Evolutionary conservation across 2,329 filamentous ascomycete genomes (phyloP), one percentile per base, ranked within the genome.

Genomic region (Torrubiella hemipterigena): DNA sequence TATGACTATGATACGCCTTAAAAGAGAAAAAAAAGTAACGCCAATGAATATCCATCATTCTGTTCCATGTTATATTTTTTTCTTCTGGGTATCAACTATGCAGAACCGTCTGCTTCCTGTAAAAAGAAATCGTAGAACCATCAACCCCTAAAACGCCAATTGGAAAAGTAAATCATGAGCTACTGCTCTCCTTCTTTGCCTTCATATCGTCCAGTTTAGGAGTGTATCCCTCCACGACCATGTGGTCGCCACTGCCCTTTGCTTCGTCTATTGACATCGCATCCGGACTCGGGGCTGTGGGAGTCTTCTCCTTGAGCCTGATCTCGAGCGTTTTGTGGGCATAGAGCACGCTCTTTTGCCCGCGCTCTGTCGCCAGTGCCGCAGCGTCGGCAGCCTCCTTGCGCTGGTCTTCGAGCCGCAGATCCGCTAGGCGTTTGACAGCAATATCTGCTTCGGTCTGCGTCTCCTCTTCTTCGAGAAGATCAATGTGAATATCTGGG

Each of bases 381-480:
- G 52, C 52, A 2, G 53, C 52, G 30, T 64, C 55, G 32, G 54
- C 45, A 3, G 54, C 53, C 11, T 51, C 49, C 19, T 56, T 56
- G 14, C 55, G 52, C 34, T 63, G 52, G 23, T 63, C 58, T 23
- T 63, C 55, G 6, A 72, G 46, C 41, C 59, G 59, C 26, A 69
- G 38, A 17, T 56, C 51, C 2, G 53, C 55, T 15, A 65, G 40
- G 32, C 61, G 51, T 8, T 47, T 49, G 5, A 56, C 53, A 42
- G 52, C 36, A 36, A 47, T 29, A 17, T 59, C 52, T 7, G 48
- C 46, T 5, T 64, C 63, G 31, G 68, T 61, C 40, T 68, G 59
- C 9, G 62, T 56, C 45, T 64, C 67, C 29, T 71, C 70, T 51
- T 93, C 84, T 32, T 84, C 75, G 2, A 80, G 53, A 21, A 85